phyloP scores from a whole-genome alignment of 331 rosid species.

The Ulmus americana region DNA sequence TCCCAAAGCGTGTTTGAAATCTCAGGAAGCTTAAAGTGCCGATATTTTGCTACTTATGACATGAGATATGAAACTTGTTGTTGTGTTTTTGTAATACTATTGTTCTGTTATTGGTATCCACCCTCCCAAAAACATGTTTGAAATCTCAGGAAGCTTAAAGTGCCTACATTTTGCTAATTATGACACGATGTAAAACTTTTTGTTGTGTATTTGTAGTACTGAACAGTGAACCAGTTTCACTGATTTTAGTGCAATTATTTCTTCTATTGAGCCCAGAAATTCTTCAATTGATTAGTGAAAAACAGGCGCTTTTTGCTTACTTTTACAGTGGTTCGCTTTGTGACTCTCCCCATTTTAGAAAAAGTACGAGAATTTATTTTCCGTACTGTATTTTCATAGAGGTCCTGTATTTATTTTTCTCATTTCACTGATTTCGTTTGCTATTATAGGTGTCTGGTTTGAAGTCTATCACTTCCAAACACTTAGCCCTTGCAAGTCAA shows the following conservation, averaged over 20 bases:
- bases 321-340: not conserved
- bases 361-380: not conserved
- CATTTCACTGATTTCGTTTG: conserved; percentile 12
- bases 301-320: not conserved
- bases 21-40: not conserved
- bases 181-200: not conserved
- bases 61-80: not conserved
- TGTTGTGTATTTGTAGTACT: not conserved
- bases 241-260: conserved; percentile 1
- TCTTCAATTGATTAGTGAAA: not conserved
- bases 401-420: not conserved
- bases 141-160: not conserved
- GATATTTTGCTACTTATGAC: not conserved
- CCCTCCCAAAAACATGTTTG: not conserved
- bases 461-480: conserved; percentile 98
- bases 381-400: not conserved
- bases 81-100: not conserved
- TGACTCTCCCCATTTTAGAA: not conserved
- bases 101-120: too few species aligned
- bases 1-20: not conserved
- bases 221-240: not conserved
- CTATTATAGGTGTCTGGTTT: conserved; percentile 83
- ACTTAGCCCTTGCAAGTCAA: conserved; percentile 96
- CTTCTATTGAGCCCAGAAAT: not conserved
- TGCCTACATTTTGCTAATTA: not conserved